Conservation (phyloP, 352 stramenopile species). For the Phytopythium helicoides region DNA sequence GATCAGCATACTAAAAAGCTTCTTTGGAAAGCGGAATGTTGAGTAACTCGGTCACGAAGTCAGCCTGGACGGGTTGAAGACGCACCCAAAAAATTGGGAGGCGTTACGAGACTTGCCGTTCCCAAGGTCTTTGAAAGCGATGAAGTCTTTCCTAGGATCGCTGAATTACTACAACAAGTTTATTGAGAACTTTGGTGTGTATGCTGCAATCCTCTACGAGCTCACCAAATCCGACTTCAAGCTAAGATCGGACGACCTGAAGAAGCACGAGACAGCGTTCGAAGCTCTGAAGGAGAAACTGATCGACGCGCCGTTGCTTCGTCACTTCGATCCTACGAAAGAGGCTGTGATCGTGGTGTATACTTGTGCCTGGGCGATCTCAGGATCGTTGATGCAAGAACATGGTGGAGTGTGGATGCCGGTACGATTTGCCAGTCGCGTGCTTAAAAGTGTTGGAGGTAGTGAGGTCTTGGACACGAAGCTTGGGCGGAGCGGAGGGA, state of each 20-base stretch:
- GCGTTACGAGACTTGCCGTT: constrained; percentile 9
- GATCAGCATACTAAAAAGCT: too few species aligned
- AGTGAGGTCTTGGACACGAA: too few species aligned
- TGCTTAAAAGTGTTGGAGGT: too few species aligned
- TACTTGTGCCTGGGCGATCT: constrained; percentile 14
- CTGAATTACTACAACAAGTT: constrained; percentile 20
- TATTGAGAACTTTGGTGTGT: constrained; percentile 15
- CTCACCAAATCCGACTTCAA: constrained; percentile 6
- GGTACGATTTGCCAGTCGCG: constrained; percentile 12
- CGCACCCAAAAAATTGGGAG: constrained; percentile 12
- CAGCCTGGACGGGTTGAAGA: neutral
- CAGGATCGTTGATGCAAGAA: neutral
- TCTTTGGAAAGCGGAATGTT: constrained; percentile 9
- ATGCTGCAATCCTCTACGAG: constrained; percentile 8
- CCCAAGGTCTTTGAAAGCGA: neutral
- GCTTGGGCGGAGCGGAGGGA: too few species aligned
- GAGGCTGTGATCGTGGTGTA: constrained; percentile 8
- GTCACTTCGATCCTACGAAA: constrained; percentile 9
- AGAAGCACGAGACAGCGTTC: constrained; percentile 11
- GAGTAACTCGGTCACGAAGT: constrained; percentile 17
- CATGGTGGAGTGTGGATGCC: constrained; percentile 6
- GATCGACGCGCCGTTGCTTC: constrained; percentile 4
- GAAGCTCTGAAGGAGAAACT: constrained; percentile 8
- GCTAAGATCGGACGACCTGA: neutral
- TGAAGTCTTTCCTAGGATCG: constrained; percentile 20